A percentile compares a stretch with the other conserved stretches of the same genome.
phyloP scores from a whole-genome alignment of 2,329 filamentous ascomycete species.

The Neoascochyta sp. region DNA sequence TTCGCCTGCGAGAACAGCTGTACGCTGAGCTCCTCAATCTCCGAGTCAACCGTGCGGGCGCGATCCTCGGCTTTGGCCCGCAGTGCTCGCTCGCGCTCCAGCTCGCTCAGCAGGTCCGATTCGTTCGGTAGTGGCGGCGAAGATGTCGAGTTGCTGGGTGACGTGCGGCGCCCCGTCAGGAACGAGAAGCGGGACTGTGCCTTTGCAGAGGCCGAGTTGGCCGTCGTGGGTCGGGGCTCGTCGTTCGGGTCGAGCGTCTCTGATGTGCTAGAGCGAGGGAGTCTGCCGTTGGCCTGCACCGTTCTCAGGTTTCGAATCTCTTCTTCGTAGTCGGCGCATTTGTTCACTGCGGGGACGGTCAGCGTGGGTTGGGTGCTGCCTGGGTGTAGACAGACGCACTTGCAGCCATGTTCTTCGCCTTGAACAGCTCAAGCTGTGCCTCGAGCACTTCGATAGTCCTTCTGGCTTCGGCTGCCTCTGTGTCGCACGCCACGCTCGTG shows the following conservation, averaged over 20 bases:
- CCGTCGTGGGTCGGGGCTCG: slow-evolving; percentile 27
- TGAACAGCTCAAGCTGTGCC: slow-evolving; percentile 65
- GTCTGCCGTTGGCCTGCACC: slow-evolving; percentile 6
- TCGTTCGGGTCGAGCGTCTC: slow-evolving; percentile 23
- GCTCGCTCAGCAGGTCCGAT: slow-evolving; percentile 56
- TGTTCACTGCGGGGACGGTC: slow-evolving; percentile 44
- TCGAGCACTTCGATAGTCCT: slow-evolving; percentile 56
- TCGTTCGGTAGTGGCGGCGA: slow-evolving; percentile 22
- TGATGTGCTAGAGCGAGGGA: slow-evolving; percentile 20
- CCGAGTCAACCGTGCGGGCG: slow-evolving; percentile 62
- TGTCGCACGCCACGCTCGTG: slow-evolving; percentile 13
- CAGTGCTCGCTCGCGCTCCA: slow-evolving; percentile 63
- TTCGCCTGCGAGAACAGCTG: slow-evolving; percentile 79
- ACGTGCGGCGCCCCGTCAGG: slow-evolving; percentile 40
- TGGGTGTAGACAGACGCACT: slow-evolving; percentile 40
- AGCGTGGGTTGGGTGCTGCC: slow-evolving; percentile 8
- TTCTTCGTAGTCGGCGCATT: slow-evolving; percentile 74
- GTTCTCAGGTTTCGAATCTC: slow-evolving; percentile 58
- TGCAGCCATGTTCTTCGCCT: slow-evolving; percentile 64
- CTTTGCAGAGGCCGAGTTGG: slow-evolving; percentile 25
- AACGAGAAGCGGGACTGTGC: slow-evolving; percentile 43
- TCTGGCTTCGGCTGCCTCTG: slow-evolving; percentile 16
- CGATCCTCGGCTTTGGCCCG: slow-evolving; percentile 67
- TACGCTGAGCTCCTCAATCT: slow-evolving; percentile 75
- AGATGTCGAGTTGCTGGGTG: slow-evolving; percentile 25